phyloP scores from a whole-genome alignment of 2,329 filamentous ascomycete species.

The Colletotrichum lupini region DNA sequence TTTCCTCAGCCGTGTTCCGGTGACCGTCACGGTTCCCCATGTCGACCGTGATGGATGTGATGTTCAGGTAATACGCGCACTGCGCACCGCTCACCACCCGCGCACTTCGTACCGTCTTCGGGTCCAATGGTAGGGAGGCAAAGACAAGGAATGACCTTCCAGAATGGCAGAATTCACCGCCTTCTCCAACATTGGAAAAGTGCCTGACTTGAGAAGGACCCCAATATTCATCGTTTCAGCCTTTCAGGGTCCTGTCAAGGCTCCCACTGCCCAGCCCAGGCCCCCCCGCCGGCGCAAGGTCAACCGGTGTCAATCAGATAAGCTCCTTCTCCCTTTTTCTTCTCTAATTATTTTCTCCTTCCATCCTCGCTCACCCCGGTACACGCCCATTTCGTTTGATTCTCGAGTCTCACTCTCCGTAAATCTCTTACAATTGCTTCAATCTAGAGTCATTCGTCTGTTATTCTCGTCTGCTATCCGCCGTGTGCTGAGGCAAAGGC shows the following conservation, averaged over 20 bases:
- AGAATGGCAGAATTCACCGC: no score
- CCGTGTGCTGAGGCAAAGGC: no score
- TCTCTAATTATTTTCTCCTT: background rate
- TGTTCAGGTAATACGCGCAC: background rate
- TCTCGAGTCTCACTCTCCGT: background rate
- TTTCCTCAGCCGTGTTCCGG: background rate
- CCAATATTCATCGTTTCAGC: constrained; percentile 27
- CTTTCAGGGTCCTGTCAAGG: constrained; percentile 32
- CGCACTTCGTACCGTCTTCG: background rate
- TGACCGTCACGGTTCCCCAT: no score
- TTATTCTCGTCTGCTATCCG: no score
- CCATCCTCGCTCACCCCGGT: background rate
- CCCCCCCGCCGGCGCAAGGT: background rate
- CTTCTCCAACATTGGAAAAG: background rate
- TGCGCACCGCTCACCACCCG: background rate
- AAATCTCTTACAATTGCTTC: background rate
- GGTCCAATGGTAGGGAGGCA: background rate
- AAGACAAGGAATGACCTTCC: no score
- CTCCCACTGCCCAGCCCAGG: background rate
- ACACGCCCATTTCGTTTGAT: background rate
- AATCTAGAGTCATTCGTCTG: background rate
- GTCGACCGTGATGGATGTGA: background rate
- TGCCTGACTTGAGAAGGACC: constrained; percentile 24
- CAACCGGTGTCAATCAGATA: constrained; percentile 9
- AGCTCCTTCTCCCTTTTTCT: background rate